Evolutionary conservation across 1,284 basidiomycete genomes (phyloP).

Genomic region (Boletus austroedulis): DNA sequence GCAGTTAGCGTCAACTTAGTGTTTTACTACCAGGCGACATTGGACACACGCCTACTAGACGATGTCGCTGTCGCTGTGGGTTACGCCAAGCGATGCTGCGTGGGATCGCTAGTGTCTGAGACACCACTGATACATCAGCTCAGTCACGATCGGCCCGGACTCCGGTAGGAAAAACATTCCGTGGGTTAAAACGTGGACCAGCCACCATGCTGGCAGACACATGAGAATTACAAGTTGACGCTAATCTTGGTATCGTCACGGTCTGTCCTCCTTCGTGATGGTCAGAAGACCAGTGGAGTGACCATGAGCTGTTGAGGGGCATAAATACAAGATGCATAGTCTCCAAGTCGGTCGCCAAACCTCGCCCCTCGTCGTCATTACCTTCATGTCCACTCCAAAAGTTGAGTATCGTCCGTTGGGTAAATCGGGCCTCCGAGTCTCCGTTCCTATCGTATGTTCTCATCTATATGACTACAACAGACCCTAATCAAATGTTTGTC

Average conservation of each 20-base stretch:
- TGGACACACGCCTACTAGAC: background rate
- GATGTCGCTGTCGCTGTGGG: background rate
- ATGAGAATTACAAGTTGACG: background rate
- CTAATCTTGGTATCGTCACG: background rate
- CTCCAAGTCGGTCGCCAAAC: background rate
- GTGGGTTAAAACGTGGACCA: no score
- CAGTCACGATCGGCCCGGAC: background rate
- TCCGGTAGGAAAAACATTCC: background rate
- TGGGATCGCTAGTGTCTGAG: background rate
- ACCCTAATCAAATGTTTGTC: background rate
- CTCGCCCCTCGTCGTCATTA: background rate
- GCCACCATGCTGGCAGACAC: background rate
- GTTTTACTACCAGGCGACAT: background rate
- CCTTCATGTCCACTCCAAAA: background rate
- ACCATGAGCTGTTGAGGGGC: no score
- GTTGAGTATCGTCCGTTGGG: constrained; percentile 44
- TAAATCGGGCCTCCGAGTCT: constrained; percentile 47
- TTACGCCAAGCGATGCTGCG: background rate
- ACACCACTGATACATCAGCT: background rate
- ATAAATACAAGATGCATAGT: background rate
- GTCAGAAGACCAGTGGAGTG: background rate
- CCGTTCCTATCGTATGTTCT: constrained; percentile 41
- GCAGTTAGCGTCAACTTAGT: background rate
- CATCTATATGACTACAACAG: background rate
- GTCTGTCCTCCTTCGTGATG: background rate